Evolutionary conservation across 2,329 filamentous ascomycete genomes (phyloP).

Genomic region (Lecanicillium sp.): DNA sequence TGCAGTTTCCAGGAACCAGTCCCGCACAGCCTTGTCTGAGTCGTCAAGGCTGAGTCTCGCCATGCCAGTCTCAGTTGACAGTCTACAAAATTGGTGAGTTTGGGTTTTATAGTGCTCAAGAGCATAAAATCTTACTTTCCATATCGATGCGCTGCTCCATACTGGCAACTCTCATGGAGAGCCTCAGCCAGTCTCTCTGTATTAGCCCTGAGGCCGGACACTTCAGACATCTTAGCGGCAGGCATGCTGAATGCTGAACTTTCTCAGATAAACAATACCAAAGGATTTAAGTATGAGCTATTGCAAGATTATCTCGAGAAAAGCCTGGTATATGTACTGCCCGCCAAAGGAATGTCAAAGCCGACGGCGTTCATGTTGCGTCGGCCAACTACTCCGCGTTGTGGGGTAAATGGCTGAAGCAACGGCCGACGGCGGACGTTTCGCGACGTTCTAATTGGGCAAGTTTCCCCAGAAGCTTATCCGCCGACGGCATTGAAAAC

Average conservation of each 20-base stretch:
- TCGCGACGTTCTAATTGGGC: background rate
- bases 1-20: conserved; percentile 67
- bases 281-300: background rate
- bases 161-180: conserved; percentile 24
- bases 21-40: conserved; percentile 61
- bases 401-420: background rate
- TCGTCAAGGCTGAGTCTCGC: conserved; percentile 66
- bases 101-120: conserved; percentile 3
- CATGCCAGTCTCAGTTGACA: conserved; percentile 60
- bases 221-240: background rate
- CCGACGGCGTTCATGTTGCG: no score
- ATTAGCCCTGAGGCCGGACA: conserved; percentile 10
- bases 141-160: conserved; percentile 20
- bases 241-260: conserved; percentile 4
- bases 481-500: conserved; percentile 7
- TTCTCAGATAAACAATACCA: no score
- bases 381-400: background rate
- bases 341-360: background rate
- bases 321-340: background rate
- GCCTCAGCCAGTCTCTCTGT: conserved; percentile 18
- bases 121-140: conserved; percentile 22
- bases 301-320: background rate
- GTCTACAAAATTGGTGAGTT: background rate
- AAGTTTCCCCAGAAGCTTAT: background rate
- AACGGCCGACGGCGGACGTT: conserved; percentile 6